Percentiles rank a stretch among this genome's conserved stretches.
Conservation (phyloP, 345 rosid species). For the Iberis pinnata region DNA sequence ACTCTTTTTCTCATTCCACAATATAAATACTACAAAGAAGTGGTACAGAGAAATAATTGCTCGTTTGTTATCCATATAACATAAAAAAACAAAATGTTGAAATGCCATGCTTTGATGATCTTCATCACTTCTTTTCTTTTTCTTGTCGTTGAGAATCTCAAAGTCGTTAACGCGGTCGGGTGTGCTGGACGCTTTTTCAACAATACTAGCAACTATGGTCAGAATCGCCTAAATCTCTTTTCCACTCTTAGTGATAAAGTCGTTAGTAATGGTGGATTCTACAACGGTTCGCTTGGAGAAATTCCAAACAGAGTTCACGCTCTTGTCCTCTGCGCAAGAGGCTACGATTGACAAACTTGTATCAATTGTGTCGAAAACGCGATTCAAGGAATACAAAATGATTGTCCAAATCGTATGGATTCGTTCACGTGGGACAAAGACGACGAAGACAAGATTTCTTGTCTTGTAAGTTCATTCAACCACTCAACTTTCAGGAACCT, state of each 20-base stretch:
- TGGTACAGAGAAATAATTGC: too few relatives aligned
- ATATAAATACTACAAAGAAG: neutral
- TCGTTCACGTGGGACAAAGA: slow-evolving; percentile 1
- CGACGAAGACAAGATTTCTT: neutral
- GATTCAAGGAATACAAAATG: neutral
- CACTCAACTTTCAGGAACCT: neutral
- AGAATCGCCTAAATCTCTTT: slow-evolving; percentile 5
- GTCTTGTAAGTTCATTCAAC: slow-evolving; percentile 12
- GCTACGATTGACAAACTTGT: neutral
- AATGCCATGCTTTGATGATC: slow-evolving; percentile 1
- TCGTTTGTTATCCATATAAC: neutral
- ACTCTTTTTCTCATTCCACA: slow-evolving; percentile 27
- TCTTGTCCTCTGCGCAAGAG: slow-evolving; percentile 10
- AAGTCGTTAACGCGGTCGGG: neutral
- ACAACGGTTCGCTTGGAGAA: slow-evolving; percentile 1
- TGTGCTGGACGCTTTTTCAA: slow-evolving; percentile 11
- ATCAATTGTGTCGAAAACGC: neutral
- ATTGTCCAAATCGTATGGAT: neutral
- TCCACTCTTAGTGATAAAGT: slow-evolving; percentile 1
- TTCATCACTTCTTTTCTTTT: slow-evolving; percentile 12
- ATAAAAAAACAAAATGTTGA: neutral
- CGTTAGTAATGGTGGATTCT: neutral
- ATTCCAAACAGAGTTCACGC: neutral
- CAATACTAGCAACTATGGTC: neutral
- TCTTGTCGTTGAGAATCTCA: slow-evolving; percentile 1